These are phyloP conservation scores for Aspergillus ochraceus DNA, from an alignment of 2,329 filamentous ascomycete genomes.

Conservation along the genomic window DNA sequence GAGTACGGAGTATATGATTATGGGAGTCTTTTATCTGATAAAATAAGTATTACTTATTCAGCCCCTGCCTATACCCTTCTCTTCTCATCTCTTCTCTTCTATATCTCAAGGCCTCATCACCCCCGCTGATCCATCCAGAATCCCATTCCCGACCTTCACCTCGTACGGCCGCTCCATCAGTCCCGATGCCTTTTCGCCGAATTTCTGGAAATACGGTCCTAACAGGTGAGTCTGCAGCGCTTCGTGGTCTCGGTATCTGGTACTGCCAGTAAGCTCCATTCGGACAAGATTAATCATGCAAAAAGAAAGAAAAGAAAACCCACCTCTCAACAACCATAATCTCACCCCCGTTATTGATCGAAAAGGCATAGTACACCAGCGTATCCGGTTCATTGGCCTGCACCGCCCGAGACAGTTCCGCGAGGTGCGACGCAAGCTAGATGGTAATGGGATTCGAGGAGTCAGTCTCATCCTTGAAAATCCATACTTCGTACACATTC, in stretches of 20 bases:
- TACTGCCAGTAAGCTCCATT: neutral
- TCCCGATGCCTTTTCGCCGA: constrained; percentile 17
- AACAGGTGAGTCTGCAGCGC: constrained; percentile 26
- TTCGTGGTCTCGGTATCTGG: constrained; percentile 28
- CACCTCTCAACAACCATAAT: constrained; percentile 37
- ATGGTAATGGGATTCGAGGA: neutral
- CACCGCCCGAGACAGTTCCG: constrained; percentile 29
- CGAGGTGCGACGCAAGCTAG: constrained; percentile 27
- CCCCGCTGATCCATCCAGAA: constrained; percentile 19
- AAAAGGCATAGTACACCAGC: constrained; percentile 31
- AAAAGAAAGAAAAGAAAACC: neutral
- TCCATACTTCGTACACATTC: too few relatives aligned
- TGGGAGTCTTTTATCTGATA: too few relatives aligned
- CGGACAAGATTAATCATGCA: neutral
- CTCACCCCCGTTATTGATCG: constrained; percentile 28
- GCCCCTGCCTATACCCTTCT: neutral
- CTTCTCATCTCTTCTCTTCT: neutral
- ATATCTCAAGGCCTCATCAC: constrained; percentile 22
- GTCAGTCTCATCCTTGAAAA: neutral
- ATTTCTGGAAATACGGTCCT: constrained; percentile 25
- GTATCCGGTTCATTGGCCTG: constrained; percentile 33
- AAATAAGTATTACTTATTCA: too few relatives aligned
- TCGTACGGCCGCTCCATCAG: constrained; percentile 25
- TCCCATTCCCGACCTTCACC: constrained; percentile 21
- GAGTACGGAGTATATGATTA: too few relatives aligned